Conservation (phyloP, 139 green algal species). For the Coccomyxa sp. region DNA sequence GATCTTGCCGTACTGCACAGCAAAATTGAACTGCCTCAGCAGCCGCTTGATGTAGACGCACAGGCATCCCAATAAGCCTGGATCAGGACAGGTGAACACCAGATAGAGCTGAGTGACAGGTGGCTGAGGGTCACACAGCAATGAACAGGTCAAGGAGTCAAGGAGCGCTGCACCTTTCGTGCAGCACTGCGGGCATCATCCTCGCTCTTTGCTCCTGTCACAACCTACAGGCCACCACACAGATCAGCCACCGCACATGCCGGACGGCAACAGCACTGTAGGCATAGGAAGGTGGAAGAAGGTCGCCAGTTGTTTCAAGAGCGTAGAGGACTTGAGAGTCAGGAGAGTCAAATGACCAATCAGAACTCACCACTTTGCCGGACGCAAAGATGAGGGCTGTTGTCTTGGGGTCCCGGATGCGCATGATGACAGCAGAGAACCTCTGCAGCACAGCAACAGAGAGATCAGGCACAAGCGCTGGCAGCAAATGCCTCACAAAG, state of each 20-base stretch:
- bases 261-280: too few relatives aligned
- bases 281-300: too few relatives aligned
- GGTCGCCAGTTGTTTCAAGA: not conserved
- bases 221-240: constrained; percentile 63
- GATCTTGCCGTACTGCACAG: constrained; percentile 88
- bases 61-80: not conserved
- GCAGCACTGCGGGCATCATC: constrained; percentile 58
- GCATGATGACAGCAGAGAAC: constrained; percentile 99
- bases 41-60: too few relatives aligned
- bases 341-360: too few relatives aligned
- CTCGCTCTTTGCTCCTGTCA: constrained; percentile 90
- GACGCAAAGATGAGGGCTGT: constrained; percentile 97
- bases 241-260: too few relatives aligned
- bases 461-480: not conserved
- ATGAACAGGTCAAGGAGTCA: not conserved
- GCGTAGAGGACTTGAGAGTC: not conserved
- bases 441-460: constrained; percentile 54
- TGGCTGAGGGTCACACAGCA: constrained; percentile 3
- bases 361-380: constrained; percentile 96
- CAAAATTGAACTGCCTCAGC: not conserved
- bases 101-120: too few relatives aligned
- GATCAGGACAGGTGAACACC: not conserved
- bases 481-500: too few relatives aligned
- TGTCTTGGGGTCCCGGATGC: constrained; percentile 97
- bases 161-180: constrained; percentile 44